Evolutionary conservation across 257 asterid genomes (phyloP).

Genomic region (Nicotiana attenuata): DNA sequence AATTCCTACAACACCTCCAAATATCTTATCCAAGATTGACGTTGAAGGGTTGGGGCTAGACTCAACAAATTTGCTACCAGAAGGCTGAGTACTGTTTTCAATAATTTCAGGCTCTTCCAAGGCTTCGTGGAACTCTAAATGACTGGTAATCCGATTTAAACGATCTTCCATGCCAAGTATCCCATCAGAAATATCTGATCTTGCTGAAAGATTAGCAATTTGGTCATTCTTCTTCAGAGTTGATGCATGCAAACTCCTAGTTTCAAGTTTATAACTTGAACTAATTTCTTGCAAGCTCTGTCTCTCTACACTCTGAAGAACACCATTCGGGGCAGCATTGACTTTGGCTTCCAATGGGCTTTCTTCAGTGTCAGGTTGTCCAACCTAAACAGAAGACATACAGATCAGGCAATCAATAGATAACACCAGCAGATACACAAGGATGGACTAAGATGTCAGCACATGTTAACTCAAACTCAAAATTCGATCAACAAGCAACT

Average conservation of each 20-base stretch:
- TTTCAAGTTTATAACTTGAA: constrained; percentile 29
- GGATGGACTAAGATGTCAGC: not conserved
- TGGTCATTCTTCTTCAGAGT: constrained; percentile 28
- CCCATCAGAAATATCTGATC: not conserved
- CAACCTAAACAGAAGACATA: constrained; percentile 32
- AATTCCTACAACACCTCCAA: constrained; percentile 42
- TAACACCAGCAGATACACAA: not conserved
- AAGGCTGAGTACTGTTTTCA: constrained; percentile 26
- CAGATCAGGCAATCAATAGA: not conserved
- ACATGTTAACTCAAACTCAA: not conserved
- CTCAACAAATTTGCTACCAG: constrained; percentile 34
- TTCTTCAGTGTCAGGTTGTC: constrained; percentile 33
- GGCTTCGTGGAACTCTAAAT: constrained; percentile 29
- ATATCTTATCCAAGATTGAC: constrained; percentile 50
- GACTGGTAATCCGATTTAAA: constrained; percentile 24
- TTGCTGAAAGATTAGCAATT: constrained; percentile 24
- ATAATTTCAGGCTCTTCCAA: constrained; percentile 29
- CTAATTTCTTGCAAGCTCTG: constrained; percentile 28
- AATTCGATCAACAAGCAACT: not conserved
- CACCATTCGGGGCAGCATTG: constrained; percentile 30
- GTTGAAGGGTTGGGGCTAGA: constrained; percentile 32
- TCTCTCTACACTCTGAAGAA: constrained; percentile 29
- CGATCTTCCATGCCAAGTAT: constrained; percentile 34
- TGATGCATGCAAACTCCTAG: constrained; percentile 24
- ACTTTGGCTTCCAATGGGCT: constrained; percentile 22